Evolutionary conservation across 768 basidiomycete species (phyloP).

Genomic region (Lentinula boryana): DNA sequence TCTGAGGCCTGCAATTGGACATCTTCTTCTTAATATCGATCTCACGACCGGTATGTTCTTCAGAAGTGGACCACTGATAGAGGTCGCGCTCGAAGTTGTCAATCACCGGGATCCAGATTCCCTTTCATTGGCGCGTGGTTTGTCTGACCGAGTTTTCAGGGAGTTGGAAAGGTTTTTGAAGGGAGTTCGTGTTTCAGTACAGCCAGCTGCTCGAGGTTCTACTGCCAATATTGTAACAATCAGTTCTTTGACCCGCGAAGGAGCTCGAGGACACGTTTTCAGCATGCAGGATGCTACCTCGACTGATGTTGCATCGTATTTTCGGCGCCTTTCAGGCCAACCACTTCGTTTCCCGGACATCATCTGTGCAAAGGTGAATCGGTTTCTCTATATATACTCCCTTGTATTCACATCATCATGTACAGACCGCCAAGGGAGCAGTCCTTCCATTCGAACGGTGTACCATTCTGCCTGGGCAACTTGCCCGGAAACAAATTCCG

Average conservation of each 20-base stretch:
- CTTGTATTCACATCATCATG: neutral
- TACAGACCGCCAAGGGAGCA: slow-evolving; percentile 55
- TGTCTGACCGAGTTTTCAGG: slow-evolving; percentile 48
- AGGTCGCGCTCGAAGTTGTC: slow-evolving; percentile 54
- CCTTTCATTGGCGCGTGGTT: slow-evolving; percentile 26
- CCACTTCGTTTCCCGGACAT: slow-evolving; percentile 41
- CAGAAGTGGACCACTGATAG: slow-evolving; percentile 52
- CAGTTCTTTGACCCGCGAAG: slow-evolving; percentile 43
- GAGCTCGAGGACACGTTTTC: slow-evolving; percentile 47
- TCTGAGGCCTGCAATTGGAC: slow-evolving; percentile 58
- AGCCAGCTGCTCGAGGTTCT: slow-evolving; percentile 15
- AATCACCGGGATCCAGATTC: slow-evolving; percentile 19
- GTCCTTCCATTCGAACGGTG: slow-evolving; percentile 67
- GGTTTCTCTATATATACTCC: too few relatives aligned
- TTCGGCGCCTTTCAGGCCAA: slow-evolving; percentile 13
- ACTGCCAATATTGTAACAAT: slow-evolving; percentile 23
- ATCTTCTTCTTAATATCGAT: slow-evolving; percentile 70
- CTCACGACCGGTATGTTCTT: slow-evolving; percentile 77
- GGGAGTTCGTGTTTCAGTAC: slow-evolving; percentile 25
- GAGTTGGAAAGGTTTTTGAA: slow-evolving; percentile 30
- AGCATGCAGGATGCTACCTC: slow-evolving; percentile 36
- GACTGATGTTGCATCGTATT: slow-evolving; percentile 38
- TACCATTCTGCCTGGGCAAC: slow-evolving; percentile 55
- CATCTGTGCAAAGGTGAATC: slow-evolving; percentile 50
- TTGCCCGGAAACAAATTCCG: slow-evolving; percentile 68